phyloP scores from a whole-genome alignment of 73 alveolate genomes.

The Paramecium sonneborni region DNA sequence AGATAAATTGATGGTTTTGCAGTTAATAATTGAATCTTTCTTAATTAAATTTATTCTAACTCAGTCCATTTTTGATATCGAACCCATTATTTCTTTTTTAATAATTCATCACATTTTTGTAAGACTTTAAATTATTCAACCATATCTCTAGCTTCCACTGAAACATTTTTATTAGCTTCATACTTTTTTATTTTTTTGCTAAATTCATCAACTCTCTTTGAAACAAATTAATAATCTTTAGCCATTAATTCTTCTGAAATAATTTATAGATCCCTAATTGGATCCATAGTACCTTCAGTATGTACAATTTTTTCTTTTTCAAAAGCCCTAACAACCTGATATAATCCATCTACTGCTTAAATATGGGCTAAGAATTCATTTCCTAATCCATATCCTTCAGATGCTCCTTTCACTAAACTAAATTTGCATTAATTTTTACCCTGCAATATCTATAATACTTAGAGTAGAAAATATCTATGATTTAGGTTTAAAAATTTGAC shows the following conservation, averaged over 20 bases:
- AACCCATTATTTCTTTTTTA: slow-evolving; percentile 35
- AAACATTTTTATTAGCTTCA: slow-evolving; percentile 50
- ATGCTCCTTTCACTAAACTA: slow-evolving; percentile 93
- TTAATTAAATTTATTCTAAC: slow-evolving; percentile 90
- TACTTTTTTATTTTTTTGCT: slow-evolving; percentile 57
- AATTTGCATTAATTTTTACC: not conserved
- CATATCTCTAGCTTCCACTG: slow-evolving; percentile 42
- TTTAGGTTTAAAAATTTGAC: slow-evolving; percentile 41
- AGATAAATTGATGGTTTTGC: slow-evolving; percentile 97
- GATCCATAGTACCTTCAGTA: slow-evolving; percentile 97
- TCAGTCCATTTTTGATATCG: slow-evolving; percentile 78
- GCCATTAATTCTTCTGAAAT: slow-evolving; percentile 91
- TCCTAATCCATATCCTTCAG: slow-evolving; percentile 99
- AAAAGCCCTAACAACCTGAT: slow-evolving; percentile 94
- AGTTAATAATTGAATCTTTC: slow-evolving; percentile 87
- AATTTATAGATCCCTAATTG: slow-evolving; percentile 93
- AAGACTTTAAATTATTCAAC: not conserved
- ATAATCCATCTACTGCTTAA: slow-evolving; percentile 95
- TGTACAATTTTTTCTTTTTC: slow-evolving; percentile 95
- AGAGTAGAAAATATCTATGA: slow-evolving; percentile 3
- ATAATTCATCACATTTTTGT: not conserved
- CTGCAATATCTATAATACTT: slow-evolving; percentile 62
- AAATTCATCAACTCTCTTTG: slow-evolving; percentile 78
- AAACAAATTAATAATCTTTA: slow-evolving; percentile 86
- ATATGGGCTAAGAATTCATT: slow-evolving; percentile 96